Evolutionary conservation across 352 stramenopile species (phyloP).

Genomic region (Pythium sp.): DNA sequence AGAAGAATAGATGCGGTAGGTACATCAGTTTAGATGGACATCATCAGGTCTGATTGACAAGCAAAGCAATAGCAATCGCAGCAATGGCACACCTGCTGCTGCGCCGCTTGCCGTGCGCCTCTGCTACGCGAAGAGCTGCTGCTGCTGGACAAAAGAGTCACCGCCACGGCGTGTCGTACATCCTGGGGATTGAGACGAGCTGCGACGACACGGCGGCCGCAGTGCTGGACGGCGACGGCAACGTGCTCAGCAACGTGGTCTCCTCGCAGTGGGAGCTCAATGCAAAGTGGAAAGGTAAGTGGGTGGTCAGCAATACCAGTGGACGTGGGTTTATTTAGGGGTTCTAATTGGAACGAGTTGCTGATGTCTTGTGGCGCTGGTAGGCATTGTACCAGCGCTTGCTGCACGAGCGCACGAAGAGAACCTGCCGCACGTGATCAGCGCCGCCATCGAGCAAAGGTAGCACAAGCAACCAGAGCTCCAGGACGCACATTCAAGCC

Average conservation of each 20-base stretch:
- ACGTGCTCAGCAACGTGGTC: conserved; percentile 91
- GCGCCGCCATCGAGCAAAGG: conserved; percentile 88
- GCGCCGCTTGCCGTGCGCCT: background rate
- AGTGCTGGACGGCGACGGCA: conserved; percentile 87
- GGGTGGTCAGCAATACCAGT: background rate
- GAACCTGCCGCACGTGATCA: conserved; percentile 94
- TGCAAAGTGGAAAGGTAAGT: conserved; percentile 75
- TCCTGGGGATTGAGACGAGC: conserved; percentile 95
- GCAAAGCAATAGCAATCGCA: background rate
- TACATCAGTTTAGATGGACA: conserved; percentile 2
- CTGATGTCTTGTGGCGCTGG: background rate
- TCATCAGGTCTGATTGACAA: background rate
- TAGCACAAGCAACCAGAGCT: conserved; percentile 14
- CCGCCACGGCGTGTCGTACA: conserved; percentile 44
- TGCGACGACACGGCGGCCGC: conserved; percentile 94
- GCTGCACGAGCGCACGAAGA: conserved; percentile 92
- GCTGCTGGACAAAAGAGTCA: conserved; percentile 1
- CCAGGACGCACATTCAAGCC: background rate
- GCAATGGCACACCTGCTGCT: conserved; percentile 4
- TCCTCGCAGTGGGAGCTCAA: conserved; percentile 92
- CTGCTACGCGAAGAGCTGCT: background rate
- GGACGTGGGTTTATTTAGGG: background rate
- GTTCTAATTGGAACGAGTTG: background rate
- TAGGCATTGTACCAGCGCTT: conserved; percentile 95
- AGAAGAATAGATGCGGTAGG: background rate